Conservation (phyloP, 345 rosid genomes). For the Eucalyptus cloeziana region DNA sequence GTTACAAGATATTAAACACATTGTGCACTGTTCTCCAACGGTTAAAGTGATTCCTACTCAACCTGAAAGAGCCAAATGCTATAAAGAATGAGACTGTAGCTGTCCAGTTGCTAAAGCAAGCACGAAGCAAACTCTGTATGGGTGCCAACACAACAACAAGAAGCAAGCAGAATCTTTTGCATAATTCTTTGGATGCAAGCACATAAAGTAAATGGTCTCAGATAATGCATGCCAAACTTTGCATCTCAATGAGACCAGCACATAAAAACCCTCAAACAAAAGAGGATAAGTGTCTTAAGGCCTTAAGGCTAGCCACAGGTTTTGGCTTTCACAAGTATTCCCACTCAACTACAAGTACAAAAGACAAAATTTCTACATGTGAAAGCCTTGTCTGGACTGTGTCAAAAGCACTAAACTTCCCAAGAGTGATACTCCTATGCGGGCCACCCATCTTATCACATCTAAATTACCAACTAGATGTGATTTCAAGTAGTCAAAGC, state of each 20-base stretch:
- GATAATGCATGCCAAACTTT: not conserved
- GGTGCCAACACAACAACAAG: not conserved
- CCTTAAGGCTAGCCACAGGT: not conserved
- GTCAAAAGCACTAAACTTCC: not conserved
- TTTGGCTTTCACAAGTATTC: not conserved
- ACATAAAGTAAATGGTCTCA: not conserved
- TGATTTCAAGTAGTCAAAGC: not conserved
- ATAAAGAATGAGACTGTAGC: not conserved
- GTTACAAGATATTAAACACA: not conserved
- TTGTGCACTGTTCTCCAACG: not conserved
- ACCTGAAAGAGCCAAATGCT: not conserved
- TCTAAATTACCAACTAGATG: not conserved
- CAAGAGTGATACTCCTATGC: not conserved
- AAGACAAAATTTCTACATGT: not conserved
- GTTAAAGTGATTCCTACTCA: not conserved
- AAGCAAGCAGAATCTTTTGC: not conserved
- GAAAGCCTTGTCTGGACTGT: not conserved
- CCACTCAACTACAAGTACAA: not conserved
- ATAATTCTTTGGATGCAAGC: not conserved
- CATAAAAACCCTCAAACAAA: not conserved
- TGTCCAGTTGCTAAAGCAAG: not conserved
- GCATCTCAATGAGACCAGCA: not conserved
- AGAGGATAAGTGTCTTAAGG: not conserved
- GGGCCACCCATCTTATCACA: not conserved
- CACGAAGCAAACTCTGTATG: not conserved